phyloP scores from a whole-genome alignment of 75 land plant genomes.

The Larix kaempferi region DNA sequence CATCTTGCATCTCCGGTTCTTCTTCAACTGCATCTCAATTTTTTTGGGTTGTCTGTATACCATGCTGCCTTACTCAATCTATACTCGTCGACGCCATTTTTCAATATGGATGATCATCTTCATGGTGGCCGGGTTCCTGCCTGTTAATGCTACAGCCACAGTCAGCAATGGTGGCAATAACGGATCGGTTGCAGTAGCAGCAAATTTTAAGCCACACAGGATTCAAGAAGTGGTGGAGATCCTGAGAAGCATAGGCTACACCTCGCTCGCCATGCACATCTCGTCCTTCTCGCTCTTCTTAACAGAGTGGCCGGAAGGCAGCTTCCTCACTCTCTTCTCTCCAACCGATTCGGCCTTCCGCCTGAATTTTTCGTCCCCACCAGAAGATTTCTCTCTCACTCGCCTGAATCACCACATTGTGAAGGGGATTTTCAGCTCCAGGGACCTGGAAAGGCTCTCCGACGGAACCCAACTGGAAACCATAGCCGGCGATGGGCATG shows the following conservation, averaged over 20 bases:
- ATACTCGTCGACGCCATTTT: too few species aligned
- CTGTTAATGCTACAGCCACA: too few species aligned
- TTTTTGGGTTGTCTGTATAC: too few species aligned
- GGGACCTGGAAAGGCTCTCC: slow-evolving; percentile 22
- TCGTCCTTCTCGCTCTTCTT: slow-evolving; percentile 9
- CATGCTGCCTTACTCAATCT: too few species aligned
- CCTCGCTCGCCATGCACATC: slow-evolving; percentile 20
- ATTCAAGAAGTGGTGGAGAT: neutral
- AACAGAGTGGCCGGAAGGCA: slow-evolving; percentile 9
- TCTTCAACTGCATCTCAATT: too few species aligned
- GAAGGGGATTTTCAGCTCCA: slow-evolving; percentile 33
- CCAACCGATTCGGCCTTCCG: slow-evolving; percentile 42
- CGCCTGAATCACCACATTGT: slow-evolving; percentile 51
- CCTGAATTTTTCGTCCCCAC: slow-evolving; percentile 10
- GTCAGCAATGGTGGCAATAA: too few species aligned
- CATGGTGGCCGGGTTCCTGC: too few species aligned
- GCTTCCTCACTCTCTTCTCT: slow-evolving; percentile 52
- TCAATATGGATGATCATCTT: too few species aligned
- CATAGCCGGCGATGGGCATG: slow-evolving; percentile 14
- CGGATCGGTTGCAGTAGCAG: too few species aligned
- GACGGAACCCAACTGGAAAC: slow-evolving; percentile 43
- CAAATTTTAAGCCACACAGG: too few species aligned
- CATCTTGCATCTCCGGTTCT: too few species aligned
- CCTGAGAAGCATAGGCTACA: slow-evolving; percentile 27
- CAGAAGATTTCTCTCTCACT: slow-evolving; percentile 17